Percentiles rank a stretch among this genome's conserved stretches.
Conservation (phyloP, 2,329 filamentous ascomycete species). For the Teratosphaeria nubilosa region DNA sequence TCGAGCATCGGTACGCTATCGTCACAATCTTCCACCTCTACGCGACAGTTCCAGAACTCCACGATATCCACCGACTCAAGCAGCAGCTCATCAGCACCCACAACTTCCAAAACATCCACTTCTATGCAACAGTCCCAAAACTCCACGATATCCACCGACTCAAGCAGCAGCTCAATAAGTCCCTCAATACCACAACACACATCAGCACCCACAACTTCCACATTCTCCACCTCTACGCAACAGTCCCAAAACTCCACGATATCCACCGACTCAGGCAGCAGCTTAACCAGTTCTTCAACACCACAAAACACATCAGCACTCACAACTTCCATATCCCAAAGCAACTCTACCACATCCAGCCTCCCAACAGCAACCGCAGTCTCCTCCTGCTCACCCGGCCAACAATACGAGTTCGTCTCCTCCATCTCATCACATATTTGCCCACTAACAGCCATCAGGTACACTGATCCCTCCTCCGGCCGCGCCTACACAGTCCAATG, state of each 20-base stretch:
- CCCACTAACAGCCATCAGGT: background rate
- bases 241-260: background rate
- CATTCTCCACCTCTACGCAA: background rate
- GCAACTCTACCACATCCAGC: background rate
- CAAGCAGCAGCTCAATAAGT: too few species aligned
- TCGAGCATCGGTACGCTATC: background rate
- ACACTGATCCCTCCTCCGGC: background rate
- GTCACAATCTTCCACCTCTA: background rate
- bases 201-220: background rate
- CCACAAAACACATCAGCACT: background rate
- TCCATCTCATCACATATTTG: background rate
- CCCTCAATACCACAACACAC: too few species aligned
- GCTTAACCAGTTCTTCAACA: too few species aligned
- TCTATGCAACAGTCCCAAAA: background rate
- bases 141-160: too few species aligned
- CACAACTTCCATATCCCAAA: background rate
- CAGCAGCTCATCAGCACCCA: background rate
- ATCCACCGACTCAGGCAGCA: too few species aligned
- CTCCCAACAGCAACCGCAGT: background rate
- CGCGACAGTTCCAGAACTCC: background rate
- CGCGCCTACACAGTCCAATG: conserved; percentile 1
- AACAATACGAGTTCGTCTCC: background rate
- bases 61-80: too few species aligned
- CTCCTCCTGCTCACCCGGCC: background rate
- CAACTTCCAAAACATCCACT: background rate